Conservation (phyloP, 2,329 filamentous ascomycete species). For the Penicillium sp. region DNA sequence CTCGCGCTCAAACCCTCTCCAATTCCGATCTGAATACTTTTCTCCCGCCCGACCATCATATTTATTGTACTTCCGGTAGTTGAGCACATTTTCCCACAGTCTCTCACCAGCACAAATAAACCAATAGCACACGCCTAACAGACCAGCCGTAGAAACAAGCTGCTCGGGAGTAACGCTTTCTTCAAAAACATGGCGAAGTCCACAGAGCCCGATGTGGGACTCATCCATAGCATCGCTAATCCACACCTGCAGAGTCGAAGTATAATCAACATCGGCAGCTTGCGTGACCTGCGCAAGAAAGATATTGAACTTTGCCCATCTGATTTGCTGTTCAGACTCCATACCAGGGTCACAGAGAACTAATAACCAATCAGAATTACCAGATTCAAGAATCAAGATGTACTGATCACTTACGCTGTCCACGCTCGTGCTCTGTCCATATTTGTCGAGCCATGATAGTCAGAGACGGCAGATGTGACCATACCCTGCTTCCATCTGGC, state of each 20-base stretch:
- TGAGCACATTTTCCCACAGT: conserved; percentile 6
- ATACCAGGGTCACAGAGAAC: background rate
- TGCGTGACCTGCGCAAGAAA: conserved; percentile 2
- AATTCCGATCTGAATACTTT: background rate
- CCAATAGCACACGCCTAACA: conserved; percentile 4
- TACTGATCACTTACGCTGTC: background rate
- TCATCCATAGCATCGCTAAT: conserved; percentile 5
- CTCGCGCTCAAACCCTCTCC: conserved; percentile 5
- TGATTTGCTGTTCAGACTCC: background rate
- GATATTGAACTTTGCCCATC: conserved; percentile 5
- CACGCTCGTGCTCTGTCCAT: background rate
- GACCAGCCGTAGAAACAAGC: background rate
- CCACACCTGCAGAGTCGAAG: background rate
- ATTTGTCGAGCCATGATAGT: background rate
- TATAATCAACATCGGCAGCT: conserved; percentile 1
- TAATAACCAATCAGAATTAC: background rate
- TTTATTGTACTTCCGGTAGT: conserved; percentile 1
- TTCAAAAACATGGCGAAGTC: conserved; percentile 1
- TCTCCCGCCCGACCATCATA: conserved; percentile 6
- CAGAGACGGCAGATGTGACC: conserved; percentile 5
- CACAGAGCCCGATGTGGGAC: conserved; percentile 1
- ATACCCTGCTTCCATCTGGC: conserved; percentile 5
- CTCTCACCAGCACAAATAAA: conserved; percentile 6
- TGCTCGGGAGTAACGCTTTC: background rate
- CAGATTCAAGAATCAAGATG: background rate